A percentile compares a stretch with the other conserved stretches of the same genome.
Conservation (phyloP, 495 filamentous ascomycete species). For the Aspergillus saccharolyticus region DNA sequence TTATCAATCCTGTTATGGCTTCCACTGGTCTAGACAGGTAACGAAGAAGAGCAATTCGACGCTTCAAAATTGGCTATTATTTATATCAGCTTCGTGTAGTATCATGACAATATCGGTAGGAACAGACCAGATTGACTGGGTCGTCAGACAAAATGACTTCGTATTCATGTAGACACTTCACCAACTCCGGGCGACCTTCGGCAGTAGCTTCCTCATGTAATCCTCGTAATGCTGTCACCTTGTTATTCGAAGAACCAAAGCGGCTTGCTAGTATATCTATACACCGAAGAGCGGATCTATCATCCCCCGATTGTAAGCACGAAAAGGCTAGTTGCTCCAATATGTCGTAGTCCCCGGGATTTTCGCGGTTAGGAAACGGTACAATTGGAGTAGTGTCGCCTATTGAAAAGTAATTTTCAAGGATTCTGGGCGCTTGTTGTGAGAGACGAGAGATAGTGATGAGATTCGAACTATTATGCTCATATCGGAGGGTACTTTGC, state of each 20-base stretch:
- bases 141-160: conserved; percentile 67
- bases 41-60: conserved; percentile 72
- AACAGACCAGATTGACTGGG: conserved; percentile 72
- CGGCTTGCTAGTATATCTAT: conserved; percentile 68
- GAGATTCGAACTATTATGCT: conserved; percentile 33
- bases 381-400: conserved; percentile 33
- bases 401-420: conserved; percentile 46
- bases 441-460: conserved; percentile 62
- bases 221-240: conserved; percentile 74
- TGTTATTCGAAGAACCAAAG: conserved; percentile 78
- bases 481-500: conserved; percentile 5
- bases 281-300: conserved; percentile 66
- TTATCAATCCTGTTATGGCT: conserved; percentile 66
- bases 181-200: conserved; percentile 53
- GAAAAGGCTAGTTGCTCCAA: conserved; percentile 83
- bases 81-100: conserved; percentile 9
- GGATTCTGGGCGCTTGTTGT: conserved; percentile 68
- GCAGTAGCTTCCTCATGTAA: conserved; percentile 84
- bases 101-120: not conserved
- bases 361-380: conserved; percentile 55
- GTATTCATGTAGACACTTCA: conserved; percentile 68
- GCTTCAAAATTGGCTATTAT: conserved; percentile 74
- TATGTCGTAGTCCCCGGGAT: conserved; percentile 69
- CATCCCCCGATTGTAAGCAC: conserved; percentile 81
- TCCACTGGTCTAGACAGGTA: conserved; percentile 64